These are phyloP conservation scores for Lolium rigidum DNA, from an alignment of 176 grass and related monocot species.

Conservation along the genomic window DNA sequence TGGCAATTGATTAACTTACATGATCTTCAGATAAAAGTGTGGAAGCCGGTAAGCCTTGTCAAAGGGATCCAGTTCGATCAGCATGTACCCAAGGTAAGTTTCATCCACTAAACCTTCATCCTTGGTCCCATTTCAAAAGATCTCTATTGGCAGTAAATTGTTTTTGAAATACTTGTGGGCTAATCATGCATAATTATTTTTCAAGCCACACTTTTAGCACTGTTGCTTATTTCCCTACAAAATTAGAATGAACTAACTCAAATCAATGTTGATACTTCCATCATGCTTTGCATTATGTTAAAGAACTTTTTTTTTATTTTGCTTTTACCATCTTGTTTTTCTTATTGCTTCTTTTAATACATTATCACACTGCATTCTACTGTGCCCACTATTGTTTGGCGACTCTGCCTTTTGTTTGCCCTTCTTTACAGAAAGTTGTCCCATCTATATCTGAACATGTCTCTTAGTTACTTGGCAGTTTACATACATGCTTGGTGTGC, in stretches of 20 bases:
- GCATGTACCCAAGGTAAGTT: neutral
- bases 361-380: neutral
- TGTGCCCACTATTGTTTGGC: no score
- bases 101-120: neutral
- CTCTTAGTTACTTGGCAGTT: no score
- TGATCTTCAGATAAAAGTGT: neutral
- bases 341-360: neutral
- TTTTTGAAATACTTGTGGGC: neutral
- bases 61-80: neutral
- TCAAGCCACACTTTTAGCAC: no score
- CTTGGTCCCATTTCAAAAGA: neutral
- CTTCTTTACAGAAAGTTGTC: neutral
- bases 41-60: neutral
- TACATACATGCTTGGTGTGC: neutral
- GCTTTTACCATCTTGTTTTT: neutral
- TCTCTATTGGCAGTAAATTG: neutral
- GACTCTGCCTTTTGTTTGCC: neutral
- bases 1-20: neutral
- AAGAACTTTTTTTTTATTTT: neutral
- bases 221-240: no score
- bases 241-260: no score
- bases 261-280: neutral
- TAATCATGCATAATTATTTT: neutral
- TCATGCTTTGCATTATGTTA: neutral
- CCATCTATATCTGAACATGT: no score